Evolutionary conservation across 169 alveolate genomes (phyloP).

Genomic region (Eimeria necatrix): DNA sequence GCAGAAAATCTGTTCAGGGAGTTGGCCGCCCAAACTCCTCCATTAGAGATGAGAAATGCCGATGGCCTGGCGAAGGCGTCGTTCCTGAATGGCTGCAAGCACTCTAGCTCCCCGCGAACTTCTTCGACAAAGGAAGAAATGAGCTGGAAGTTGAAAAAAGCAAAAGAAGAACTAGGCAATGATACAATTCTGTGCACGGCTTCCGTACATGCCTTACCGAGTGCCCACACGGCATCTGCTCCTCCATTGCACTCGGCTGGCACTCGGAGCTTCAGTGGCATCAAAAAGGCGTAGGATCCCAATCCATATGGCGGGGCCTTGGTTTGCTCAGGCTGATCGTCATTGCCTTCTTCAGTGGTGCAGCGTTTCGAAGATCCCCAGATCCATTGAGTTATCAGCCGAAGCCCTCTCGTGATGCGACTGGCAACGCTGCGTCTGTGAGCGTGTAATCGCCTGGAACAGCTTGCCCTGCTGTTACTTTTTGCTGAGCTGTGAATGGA

Average conservation of each 20-base stretch:
- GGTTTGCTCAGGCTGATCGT: background rate
- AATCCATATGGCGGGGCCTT: slow-evolving; percentile 60
- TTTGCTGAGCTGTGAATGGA: background rate
- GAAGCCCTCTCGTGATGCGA: slow-evolving; percentile 20
- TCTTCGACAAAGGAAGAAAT: slow-evolving; percentile 48
- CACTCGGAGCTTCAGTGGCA: slow-evolving; percentile 74
- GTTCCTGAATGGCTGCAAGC: slow-evolving; percentile 28
- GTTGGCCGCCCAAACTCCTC: slow-evolving; percentile 70
- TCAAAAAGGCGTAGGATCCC: slow-evolving; percentile 77
- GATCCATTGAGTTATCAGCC: slow-evolving; percentile 40
- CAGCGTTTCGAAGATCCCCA: slow-evolving; percentile 35
- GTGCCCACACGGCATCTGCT: slow-evolving; percentile 65
- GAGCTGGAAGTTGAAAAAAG: slow-evolving; percentile 44
- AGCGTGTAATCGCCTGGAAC: slow-evolving; percentile 27
- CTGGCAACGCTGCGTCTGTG: slow-evolving; percentile 34
- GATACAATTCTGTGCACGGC: slow-evolving; percentile 50
- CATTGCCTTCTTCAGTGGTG: background rate
- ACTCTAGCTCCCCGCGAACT: slow-evolving; percentile 45
- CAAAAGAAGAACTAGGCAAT: slow-evolving; percentile 6
- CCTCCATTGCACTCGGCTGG: slow-evolving; percentile 34
- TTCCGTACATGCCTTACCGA: slow-evolving; percentile 55
- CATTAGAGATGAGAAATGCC: slow-evolving; percentile 75
- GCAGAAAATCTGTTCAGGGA: slow-evolving; percentile 9
- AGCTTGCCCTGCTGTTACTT: slow-evolving; percentile 43
- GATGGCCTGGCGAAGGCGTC: slow-evolving; percentile 70